Evolutionary conservation across 805 yeast species (phyloP).

Genomic region (Wickerhamiella hasegawae): DNA sequence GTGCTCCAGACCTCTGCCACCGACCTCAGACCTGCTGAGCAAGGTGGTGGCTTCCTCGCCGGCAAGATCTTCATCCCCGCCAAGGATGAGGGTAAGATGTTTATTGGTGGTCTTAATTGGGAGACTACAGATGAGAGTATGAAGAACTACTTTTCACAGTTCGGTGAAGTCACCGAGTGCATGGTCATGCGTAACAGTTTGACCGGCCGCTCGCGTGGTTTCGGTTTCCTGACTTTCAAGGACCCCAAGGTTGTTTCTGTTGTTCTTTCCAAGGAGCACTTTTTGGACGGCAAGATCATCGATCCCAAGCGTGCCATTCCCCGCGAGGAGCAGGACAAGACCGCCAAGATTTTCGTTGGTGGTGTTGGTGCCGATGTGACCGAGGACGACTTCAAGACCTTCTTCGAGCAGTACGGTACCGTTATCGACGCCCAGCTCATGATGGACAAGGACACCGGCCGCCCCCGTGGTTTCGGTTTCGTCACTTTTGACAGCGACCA

Average conservation of each 20-base stretch:
- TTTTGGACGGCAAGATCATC: slow-evolving; percentile 86
- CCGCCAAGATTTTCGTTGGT: slow-evolving; percentile 94
- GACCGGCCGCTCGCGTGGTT: slow-evolving; percentile 86
- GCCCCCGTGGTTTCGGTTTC: slow-evolving; percentile 94
- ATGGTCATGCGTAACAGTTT: slow-evolving; percentile 83
- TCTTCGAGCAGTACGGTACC: slow-evolving; percentile 74
- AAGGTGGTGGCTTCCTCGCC: slow-evolving; percentile 16
- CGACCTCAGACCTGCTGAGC: slow-evolving; percentile 13
- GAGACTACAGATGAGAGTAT: slow-evolving; percentile 85
- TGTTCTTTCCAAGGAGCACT: slow-evolving; percentile 73
- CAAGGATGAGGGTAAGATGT: slow-evolving; percentile 79
- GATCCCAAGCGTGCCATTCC: slow-evolving; percentile 98
- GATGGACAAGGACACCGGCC: slow-evolving; percentile 94
- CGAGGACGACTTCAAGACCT: slow-evolving; percentile 74
- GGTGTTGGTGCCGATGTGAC: slow-evolving; percentile 91
- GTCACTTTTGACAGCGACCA: slow-evolving; percentile 89
- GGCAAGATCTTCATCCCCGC: slow-evolving; percentile 32
- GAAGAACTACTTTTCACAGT: slow-evolving; percentile 67
- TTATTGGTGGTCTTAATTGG: slow-evolving; percentile 95
- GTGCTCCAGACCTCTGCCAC: slow-evolving; percentile 5
- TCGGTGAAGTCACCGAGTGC: slow-evolving; percentile 75
- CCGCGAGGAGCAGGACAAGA: slow-evolving; percentile 89
- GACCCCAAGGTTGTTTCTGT: slow-evolving; percentile 71
- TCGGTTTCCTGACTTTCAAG: slow-evolving; percentile 81
- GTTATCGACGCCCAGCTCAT: slow-evolving; percentile 92